Evolutionary conservation across 768 basidiomycete species (phyloP).

Genomic region (Kwoniella newhampshirensis): DNA sequence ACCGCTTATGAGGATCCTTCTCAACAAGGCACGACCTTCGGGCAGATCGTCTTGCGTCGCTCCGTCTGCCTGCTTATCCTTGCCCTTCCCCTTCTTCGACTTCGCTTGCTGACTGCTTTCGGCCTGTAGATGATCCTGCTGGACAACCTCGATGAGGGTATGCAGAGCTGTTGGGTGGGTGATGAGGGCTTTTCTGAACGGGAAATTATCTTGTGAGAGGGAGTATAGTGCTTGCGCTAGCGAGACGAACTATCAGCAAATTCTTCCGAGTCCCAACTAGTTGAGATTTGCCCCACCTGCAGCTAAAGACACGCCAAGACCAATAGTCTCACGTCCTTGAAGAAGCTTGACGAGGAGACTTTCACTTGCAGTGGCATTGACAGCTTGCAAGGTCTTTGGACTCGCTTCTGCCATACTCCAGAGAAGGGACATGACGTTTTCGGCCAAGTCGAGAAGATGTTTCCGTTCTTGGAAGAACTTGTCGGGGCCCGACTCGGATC

Average conservation of each 20-base stretch:
- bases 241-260: neutral
- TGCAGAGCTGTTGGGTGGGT: conserved; percentile 28
- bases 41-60: conserved; percentile 50
- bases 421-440: conserved; percentile 85
- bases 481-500: conserved; percentile 57
- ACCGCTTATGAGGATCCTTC: conserved; percentile 39
- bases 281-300: conserved; percentile 63
- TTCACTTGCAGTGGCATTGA: conserved; percentile 74
- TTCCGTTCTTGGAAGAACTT: conserved; percentile 66
- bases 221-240: conserved; percentile 89
- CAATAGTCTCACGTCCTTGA: conserved; percentile 66
- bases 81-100: conserved; percentile 45
- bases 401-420: conserved; percentile 90
- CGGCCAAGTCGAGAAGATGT: conserved; percentile 80
- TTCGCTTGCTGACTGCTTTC: conserved; percentile 14
- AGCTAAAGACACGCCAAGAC: conserved; percentile 69
- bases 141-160: conserved; percentile 24
- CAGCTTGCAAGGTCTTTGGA: conserved; percentile 82
- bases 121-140: conserved; percentile 25
- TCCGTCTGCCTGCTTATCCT: conserved; percentile 27
- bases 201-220: conserved; percentile 84
- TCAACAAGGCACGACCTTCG: conserved; percentile 37
- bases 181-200: conserved; percentile 67
- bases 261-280: neutral
- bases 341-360: conserved; percentile 92